phyloP scores from a whole-genome alignment of 805 yeast species.

The Teunomyces cretensis region DNA sequence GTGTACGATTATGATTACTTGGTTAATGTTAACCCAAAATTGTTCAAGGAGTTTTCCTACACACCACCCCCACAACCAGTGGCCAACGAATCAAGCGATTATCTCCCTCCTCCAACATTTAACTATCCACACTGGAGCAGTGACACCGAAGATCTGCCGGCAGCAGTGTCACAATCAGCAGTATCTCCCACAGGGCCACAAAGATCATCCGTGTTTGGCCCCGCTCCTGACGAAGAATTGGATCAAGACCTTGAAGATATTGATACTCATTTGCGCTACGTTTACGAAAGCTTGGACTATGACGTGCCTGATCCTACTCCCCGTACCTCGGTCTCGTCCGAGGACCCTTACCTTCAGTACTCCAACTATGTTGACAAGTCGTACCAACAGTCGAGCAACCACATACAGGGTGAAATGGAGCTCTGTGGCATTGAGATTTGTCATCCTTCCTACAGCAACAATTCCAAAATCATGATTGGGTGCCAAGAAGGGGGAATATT shows the following conservation, averaged over 20 bases:
- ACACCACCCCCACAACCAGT: constrained; percentile 25
- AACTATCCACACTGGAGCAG: constrained; percentile 22
- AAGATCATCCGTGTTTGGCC: background rate
- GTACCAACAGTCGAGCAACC: constrained; percentile 31
- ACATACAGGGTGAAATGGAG: constrained; percentile 45
- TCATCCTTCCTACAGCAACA: constrained; percentile 21
- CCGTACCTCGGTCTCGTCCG: constrained; percentile 2
- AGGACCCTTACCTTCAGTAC: constrained; percentile 4
- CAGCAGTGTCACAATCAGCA: background rate
- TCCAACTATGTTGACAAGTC: constrained; percentile 21
- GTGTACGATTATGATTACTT: constrained; percentile 44
- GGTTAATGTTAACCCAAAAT: constrained; percentile 33
- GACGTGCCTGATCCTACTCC: constrained; percentile 7
- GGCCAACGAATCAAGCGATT: constrained; percentile 4
- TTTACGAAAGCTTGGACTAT: constrained; percentile 19
- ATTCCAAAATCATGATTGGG: constrained; percentile 34
- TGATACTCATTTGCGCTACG: constrained; percentile 16
- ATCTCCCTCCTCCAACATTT: constrained; percentile 18
- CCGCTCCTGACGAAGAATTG: constrained; percentile 1
- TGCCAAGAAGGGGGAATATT: constrained; percentile 61
- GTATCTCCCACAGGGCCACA: too few species aligned
- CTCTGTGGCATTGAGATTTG: constrained; percentile 36
- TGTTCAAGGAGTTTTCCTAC: constrained; percentile 36
- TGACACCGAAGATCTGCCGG: constrained; percentile 6
- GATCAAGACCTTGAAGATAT: constrained; percentile 4